Evolutionary conservation across 179 eudicot genomes (phyloP), one percentile per base, ranked within the genome.

Genomic region (Pouteria campechiana): DNA sequence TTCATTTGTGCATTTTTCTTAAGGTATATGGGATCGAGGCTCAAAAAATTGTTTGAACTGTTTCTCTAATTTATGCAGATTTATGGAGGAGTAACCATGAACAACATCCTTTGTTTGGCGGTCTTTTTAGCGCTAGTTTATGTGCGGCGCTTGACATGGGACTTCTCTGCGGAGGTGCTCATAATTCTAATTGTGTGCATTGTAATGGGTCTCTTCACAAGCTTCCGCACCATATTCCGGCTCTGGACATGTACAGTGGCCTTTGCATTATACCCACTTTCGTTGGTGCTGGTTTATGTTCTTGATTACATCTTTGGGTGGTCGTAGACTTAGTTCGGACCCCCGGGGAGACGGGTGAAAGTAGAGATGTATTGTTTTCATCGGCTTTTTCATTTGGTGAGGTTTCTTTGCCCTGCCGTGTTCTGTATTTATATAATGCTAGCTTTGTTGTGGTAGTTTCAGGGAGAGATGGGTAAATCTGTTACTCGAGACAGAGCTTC

Each of bases 61-160:
- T 41, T 2, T 19, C 2, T 58, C 16, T 44, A 30, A 24, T 18
- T 42, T 13, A 32, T 71, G 64, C 79, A 89, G 97, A 5, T 89
- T 51, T 85, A 85, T 41, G 97, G 97, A 32, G 75, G 88, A 2
- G 97, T 65, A 51, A 89, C 97, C 3, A 85, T 89, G 95, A 89
- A 89, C 75, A 89, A 89, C 33, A 54, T 70, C 29, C 81, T 89
- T 5, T 81, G 95, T 48, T 75, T 89, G 19, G 67, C 97, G 0
- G 93, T 85, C 20, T 89, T 89, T 68, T 52, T 89, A 57, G 95
- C 83, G 1, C 57, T 89, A 16, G 93, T 89, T 32, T 89, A 85
- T 16, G 57, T 50, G 2, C 61, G 95, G 52, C 95, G 89, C 17
- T 62, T 89, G 77, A 64, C 69, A 4, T 89, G 97, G 97, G 75